Base-by-base conservation (phyloP, 2,329 filamentous ascomycete species). In the Pezicula neosporulosa region DNA sequence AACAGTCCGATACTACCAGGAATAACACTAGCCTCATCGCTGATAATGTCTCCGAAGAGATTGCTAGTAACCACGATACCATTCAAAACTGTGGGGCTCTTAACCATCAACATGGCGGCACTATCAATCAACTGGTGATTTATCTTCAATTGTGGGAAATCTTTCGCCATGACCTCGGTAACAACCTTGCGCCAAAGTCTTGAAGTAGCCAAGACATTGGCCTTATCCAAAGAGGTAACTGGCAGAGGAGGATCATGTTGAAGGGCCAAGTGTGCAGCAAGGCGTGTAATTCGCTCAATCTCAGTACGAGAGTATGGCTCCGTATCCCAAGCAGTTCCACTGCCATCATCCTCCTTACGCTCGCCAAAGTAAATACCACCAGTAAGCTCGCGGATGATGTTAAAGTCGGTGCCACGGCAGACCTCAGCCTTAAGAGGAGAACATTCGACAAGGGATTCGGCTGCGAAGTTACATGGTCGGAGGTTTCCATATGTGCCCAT, bases 41-140 rank as follows among this genome's bases (percentile, higher is more conserved):
- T 89, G 66, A 99, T 91, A 67, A 97, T 97, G 71, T 97, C 93
- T 56, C 93, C 94, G 68, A 96, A 96, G 61, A 97, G 69, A 72
- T 97, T 99, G 77, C 87, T 92, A 12, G 92, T 96, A 57, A 97
- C 85, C 44, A 97, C 82, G 35, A 97, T 84, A 49, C 93, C 94
- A 69, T 97, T 97, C 48, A 97, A 78, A 19, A 84, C 82, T 10
- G 86, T 79, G 9, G 93, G 93, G 72, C 92, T 93, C 85, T 96
- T 97, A 66, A 97, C 82, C 87, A 97, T 90, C 62, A 97, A 77
- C 92, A 97, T 97, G 59, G 93, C 93, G n/a, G 93, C 93, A 51
- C 85, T 90, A 74, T 97, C 93, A 67, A 97, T 96, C 47, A 97
- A 81, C 69, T 97, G 92, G 70, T 96, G 93, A 59, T 85, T 83